Evolutionary conservation across 805 yeast species (phyloP), one percentile per base, ranked within the genome.

Genomic region (Wickerhamiella galacta): DNA sequence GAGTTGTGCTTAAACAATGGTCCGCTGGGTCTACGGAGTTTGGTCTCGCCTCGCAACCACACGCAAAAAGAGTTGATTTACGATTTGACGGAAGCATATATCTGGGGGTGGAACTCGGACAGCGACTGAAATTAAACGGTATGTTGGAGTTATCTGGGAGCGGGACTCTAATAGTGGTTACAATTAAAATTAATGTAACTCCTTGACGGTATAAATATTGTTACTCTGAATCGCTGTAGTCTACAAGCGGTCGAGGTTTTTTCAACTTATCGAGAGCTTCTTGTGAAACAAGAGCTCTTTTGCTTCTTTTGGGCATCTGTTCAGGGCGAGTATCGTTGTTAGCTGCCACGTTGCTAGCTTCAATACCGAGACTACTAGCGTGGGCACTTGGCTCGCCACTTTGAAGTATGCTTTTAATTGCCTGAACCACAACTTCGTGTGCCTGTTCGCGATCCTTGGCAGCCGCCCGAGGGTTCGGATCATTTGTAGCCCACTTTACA

Each of bases 321-420:
- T 8, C 15, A 22, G 19, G 7, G 19, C 19, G 8, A 28, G 19
- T 8, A 8, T n/a, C n/a, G n/a, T n/a, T n/a, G n/a, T n/a, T n/a
- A n/a, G n/a, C n/a, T n/a, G n/a, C n/a, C n/a, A n/a, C n/a, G n/a
- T n/a, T 43, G 67, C 61, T 25, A 61, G 68, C 41, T 70, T 57
- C n/a, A n/a, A n/a, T n/a, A n/a, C n/a, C n/a, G n/a, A n/a, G n/a
- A n/a, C n/a, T n/a, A n/a, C n/a, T n/a, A n/a, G n/a, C n/a, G n/a
- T n/a, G n/a, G n/a, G n/a, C n/a, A 34, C 49, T 57, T 39, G 61
- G 66, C 3, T 80, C 74, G 3, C 53, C 54, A 0, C 90, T n/a
- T n/a, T n/a, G n/a, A n/a, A n/a, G n/a, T n/a, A n/a, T n/a, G n/a
- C n/a, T n/a, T n/a, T n/a, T 17, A 12, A 28, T 28, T 5, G 18